phyloP scores from a whole-genome alignment of 2,329 filamentous ascomycete species.

The Claviceps pusilla region DNA sequence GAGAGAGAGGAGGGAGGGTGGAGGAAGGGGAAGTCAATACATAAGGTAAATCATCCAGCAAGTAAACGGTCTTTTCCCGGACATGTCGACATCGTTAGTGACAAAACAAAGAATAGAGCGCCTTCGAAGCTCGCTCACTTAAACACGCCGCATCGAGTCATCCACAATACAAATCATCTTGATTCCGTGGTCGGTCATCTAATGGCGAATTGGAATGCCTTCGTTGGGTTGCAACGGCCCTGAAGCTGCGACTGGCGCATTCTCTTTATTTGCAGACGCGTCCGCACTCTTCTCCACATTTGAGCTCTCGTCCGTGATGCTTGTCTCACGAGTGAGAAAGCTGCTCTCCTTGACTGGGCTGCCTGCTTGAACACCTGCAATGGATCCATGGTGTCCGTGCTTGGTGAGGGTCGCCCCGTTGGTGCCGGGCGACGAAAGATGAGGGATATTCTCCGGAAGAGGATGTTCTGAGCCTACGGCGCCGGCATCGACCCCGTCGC shows the following conservation, averaged over 20 bases:
- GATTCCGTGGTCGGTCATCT: slow-evolving; percentile 7
- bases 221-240: slow-evolving; percentile 13
- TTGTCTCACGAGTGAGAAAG: slow-evolving; percentile 72
- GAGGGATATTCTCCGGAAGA: slow-evolving; percentile 85
- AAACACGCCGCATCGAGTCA: neutral
- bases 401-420: slow-evolving; percentile 19
- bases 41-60: neutral
- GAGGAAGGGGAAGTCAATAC: neutral
- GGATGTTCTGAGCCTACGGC: slow-evolving; percentile 90
- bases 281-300: slow-evolving; percentile 1
- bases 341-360: slow-evolving; percentile 86
- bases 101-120: neutral
- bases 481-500: slow-evolving; percentile 82
- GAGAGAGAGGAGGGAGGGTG: neutral
- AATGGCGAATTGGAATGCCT: slow-evolving; percentile 52
- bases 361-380: slow-evolving; percentile 41
- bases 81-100: neutral
- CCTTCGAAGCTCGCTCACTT: neutral
- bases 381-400: slow-evolving; percentile 23
- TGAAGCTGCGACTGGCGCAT: slow-evolving; percentile 19
- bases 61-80: slow-evolving; percentile 1
- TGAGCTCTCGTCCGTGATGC: slow-evolving; percentile 35
- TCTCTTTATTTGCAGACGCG: slow-evolving; percentile 19
- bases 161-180: neutral
- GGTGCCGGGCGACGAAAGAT: slow-evolving; percentile 55